Conservation (phyloP, 805 yeast genomes). For the Tanozyma kutaoensis region DNA sequence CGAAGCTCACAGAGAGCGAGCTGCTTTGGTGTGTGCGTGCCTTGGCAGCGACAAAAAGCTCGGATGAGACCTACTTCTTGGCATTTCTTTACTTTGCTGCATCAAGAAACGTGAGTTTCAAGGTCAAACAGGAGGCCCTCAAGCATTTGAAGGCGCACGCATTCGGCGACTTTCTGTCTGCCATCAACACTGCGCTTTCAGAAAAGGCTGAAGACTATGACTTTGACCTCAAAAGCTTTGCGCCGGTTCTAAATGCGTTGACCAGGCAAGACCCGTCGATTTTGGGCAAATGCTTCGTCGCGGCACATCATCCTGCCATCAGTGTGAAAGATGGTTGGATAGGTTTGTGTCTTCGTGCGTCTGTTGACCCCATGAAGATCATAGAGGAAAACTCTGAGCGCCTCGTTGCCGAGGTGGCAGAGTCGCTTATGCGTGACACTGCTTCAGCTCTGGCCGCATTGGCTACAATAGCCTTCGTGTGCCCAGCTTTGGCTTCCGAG, state of each 20-base stretch:
- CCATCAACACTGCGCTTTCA: no score
- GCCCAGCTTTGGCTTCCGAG: slow-evolving; percentile 45
- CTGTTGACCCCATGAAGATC: slow-evolving; percentile 37
- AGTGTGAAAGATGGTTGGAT: slow-evolving; percentile 58
- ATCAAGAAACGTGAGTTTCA: slow-evolving; percentile 24
- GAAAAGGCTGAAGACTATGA: slow-evolving; percentile 16
- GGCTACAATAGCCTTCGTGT: slow-evolving; percentile 40
- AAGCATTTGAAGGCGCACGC: slow-evolving; percentile 13
- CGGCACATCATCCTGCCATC: slow-evolving; percentile 15
- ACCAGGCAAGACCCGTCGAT: slow-evolving; percentile 6
- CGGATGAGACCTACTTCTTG: slow-evolving; percentile 9
- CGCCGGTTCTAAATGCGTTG: slow-evolving; percentile 13
- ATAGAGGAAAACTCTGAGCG: no score
- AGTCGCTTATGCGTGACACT: slow-evolving; percentile 13
- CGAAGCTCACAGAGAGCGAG: slow-evolving; percentile 35
- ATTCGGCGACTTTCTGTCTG: no score
- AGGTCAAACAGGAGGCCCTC: slow-evolving; percentile 20
- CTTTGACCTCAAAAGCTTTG: slow-evolving; percentile 10
- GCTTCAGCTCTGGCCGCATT: slow-evolving; percentile 25
- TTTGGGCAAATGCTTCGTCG: slow-evolving; percentile 11
- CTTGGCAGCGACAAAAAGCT: slow-evolving; percentile 14
- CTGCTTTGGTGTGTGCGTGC: slow-evolving; percentile 41
- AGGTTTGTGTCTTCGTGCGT: slow-evolving; percentile 47
- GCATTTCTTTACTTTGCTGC: slow-evolving; percentile 35
- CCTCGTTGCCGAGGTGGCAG: no score